Conservation (phyloP, 768 basidiomycete genomes). For the Termitomyces sp. region DNA sequence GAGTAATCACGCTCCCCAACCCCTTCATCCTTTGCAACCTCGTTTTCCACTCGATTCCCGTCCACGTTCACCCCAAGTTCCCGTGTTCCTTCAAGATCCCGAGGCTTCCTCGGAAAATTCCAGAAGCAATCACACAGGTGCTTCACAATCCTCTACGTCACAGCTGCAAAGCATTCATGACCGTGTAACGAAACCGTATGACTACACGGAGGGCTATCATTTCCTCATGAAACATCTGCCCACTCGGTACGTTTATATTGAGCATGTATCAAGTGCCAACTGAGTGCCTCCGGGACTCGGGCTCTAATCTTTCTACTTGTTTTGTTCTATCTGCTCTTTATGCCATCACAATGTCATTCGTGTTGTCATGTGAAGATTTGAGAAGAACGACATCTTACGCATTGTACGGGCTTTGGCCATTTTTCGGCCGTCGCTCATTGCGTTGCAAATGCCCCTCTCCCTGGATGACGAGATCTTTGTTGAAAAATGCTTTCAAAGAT, state of each 20-base stretch:
- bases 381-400: constrained; percentile 92
- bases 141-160: constrained; percentile 24
- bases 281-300: constrained; percentile 37
- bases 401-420: constrained; percentile 93
- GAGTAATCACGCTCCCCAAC: constrained; percentile 19
- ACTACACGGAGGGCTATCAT: constrained; percentile 96
- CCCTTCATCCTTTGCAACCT: constrained; percentile 42
- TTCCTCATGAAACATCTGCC: constrained; percentile 93
- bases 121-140: constrained; percentile 19
- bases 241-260: constrained; percentile 56
- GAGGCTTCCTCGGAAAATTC: constrained; percentile 16
- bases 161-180: constrained; percentile 56
- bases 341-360: constrained; percentile 9
- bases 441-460: constrained; percentile 95
- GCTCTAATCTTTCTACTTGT: constrained; percentile 26
- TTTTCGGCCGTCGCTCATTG: constrained; percentile 94
- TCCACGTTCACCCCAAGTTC: constrained; percentile 33
- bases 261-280: constrained; percentile 27
- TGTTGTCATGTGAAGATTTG: constrained; percentile 56
- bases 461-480: constrained; percentile 96
- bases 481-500: constrained; percentile 92
- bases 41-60: constrained; percentile 45
- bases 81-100: constrained; percentile 24
- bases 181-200: constrained; percentile 74
- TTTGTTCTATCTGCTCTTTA: constrained; percentile 16